These are phyloP conservation scores for Colletotrichum sp. DNA, from an alignment of 2,329 filamentous ascomycete genomes.

Conservation along the genomic window DNA sequence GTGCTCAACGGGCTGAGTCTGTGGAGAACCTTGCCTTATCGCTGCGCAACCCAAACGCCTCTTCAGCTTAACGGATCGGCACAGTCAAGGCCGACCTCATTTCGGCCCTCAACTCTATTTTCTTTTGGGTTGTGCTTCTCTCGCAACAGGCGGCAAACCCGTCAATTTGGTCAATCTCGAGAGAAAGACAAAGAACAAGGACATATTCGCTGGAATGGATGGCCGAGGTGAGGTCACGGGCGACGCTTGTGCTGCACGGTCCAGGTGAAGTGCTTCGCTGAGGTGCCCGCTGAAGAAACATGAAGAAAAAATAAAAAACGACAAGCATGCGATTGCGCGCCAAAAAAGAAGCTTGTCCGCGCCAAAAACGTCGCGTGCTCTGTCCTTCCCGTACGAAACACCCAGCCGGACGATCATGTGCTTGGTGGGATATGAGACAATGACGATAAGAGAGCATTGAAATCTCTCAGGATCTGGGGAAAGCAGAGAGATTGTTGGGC, in stretches of 20 bases:
- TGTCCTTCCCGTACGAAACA: not conserved
- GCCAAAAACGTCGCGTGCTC: not conserved
- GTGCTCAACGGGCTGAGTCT: not conserved
- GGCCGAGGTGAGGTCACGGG: not conserved
- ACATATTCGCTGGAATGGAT: not conserved
- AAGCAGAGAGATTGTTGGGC: not conserved
- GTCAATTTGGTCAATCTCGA: not conserved
- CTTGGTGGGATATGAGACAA: not conserved
- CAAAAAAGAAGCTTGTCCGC: not conserved
- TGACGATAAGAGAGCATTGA: not conserved
- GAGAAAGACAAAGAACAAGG: not conserved
- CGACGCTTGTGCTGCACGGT: not conserved
- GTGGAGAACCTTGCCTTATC: not conserved
- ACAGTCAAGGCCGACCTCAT: not conserved
- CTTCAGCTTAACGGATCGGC: not conserved
- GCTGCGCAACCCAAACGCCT: not conserved
- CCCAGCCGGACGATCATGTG: not conserved
- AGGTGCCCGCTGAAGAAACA: not conserved
- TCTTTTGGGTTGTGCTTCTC: rapidly evolving
- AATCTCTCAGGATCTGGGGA: not conserved
- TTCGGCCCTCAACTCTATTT: not conserved
- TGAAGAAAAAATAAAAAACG: not conserved
- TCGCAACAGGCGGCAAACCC: not conserved
- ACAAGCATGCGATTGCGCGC: not conserved
- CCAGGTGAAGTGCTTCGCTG: not conserved